Conservation (phyloP, 2,329 filamentous ascomycete species). For the Trichoderma breve region DNA sequence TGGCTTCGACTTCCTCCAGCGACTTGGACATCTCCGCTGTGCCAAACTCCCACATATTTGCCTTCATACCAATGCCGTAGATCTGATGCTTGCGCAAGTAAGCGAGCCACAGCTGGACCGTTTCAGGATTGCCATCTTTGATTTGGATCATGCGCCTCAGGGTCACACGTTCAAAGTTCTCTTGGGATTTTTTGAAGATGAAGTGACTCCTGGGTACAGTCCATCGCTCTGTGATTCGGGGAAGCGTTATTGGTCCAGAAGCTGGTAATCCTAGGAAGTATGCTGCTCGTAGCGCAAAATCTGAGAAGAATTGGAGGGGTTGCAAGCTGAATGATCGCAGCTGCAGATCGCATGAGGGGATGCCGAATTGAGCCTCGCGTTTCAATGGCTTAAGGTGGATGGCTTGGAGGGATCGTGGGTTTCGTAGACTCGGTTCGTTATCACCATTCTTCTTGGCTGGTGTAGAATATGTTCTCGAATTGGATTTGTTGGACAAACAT, state of each 20-base stretch:
- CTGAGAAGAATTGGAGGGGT: conserved; percentile 89
- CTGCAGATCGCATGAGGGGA: conserved; percentile 87
- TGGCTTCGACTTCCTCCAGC: conserved; percentile 22
- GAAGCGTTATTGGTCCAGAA: conserved; percentile 80
- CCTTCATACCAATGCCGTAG: conserved; percentile 98
- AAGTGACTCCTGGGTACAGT: conserved; percentile 87
- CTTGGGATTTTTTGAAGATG: conserved; percentile 94
- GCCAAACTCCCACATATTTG: conserved; percentile 90
- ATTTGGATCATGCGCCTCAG: conserved; percentile 85
- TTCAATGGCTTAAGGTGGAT: conserved; percentile 83
- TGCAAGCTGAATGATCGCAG: conserved; percentile 86
- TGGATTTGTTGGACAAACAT: not conserved
- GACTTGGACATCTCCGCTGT: conserved; percentile 48
- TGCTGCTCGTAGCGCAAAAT: conserved; percentile 90
- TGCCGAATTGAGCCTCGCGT: conserved; percentile 68
- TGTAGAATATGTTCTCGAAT: not conserved
- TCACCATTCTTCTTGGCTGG: conserved; percentile 4
- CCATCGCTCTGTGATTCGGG: conserved; percentile 87
- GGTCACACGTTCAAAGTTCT: conserved; percentile 95
- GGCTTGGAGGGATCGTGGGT: conserved; percentile 79
- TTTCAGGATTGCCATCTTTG: conserved; percentile 84
- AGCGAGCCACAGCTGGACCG: conserved; percentile 86
- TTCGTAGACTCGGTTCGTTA: conserved; percentile 41
- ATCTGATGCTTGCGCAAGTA: conserved; percentile 91
- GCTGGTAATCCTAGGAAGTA: conserved; percentile 90